Evolutionary conservation across 208 protist species (phyloP), one percentile per base, ranked within the genome.

Genomic region (Trypanosoma avium): DNA sequence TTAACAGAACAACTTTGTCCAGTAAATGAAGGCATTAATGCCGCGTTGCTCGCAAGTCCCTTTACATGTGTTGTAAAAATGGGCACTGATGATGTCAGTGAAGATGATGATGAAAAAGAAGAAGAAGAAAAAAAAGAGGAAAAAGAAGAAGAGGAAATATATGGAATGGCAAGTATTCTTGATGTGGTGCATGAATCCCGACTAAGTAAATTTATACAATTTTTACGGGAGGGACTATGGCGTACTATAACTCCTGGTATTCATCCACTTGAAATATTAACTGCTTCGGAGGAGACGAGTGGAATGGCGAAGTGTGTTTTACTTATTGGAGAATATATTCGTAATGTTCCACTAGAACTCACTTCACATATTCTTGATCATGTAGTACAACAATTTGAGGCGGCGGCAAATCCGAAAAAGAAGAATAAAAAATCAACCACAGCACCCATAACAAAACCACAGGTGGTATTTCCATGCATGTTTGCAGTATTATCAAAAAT

Each of bases 401-500:
- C 17, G 22, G 58, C 57, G 15, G 45, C 49, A 12, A 30, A 22
- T 6, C 19, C 29, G 22, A 52, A 45, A 26, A 58, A 32, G 45
- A n/a, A 32, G 0, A 59, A 58, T 10, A 62, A 45, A 42, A 15
- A 35, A n/a, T 21, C n/a, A n/a, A n/a, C n/a, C n/a, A n/a, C n/a
- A n/a, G n/a, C n/a, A n/a, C n/a, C n/a, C n/a, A n/a, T n/a, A n/a
- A n/a, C n/a, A n/a, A n/a, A n/a, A n/a, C n/a, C n/a, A n/a, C n/a
- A n/a, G n/a, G n/a, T n/a, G n/a, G n/a, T n/a, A 6, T 77, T 77
- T 17, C 76, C 81, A 0, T 83, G 81, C 65, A 84, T 93, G 75
- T 87, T 88, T 65, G 85, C 83, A 4, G 61, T 96, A n/a, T 75
- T 96, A 10, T 86, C 90, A 13, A 96, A 96, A 61, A 79, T 96